These are phyloP conservation scores for Pyronema domesticum DNA, from an alignment of 495 filamentous ascomycete genomes.

Conservation along the genomic window DNA sequence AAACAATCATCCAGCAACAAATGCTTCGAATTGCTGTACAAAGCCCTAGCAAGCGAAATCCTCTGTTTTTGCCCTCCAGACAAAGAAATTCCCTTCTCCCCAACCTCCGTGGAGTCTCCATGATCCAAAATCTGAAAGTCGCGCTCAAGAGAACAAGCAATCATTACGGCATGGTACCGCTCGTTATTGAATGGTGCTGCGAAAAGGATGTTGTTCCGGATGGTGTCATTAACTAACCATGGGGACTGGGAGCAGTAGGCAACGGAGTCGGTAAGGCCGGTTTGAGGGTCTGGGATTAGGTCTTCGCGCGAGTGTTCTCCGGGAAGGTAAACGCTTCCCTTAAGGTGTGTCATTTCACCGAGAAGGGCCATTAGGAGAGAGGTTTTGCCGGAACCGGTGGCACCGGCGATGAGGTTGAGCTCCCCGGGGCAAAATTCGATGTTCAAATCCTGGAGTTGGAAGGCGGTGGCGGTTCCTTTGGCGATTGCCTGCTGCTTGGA, in stretches of 20 bases:
- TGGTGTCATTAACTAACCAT: conserved; percentile 91
- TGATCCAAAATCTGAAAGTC: conserved; percentile 83
- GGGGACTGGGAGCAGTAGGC: conserved; percentile 97
- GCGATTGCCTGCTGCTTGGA: conserved; percentile 41
- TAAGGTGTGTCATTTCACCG: conserved; percentile 83
- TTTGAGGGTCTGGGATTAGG: conserved; percentile 60
- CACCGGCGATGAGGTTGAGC: conserved; percentile 79
- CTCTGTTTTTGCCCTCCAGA: conserved; percentile 97
- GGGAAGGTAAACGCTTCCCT: conserved; percentile 66
- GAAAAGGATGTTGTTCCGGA: conserved; percentile 93
- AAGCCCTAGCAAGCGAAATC: conserved; percentile 80
- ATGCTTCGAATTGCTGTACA: conserved; percentile 84
- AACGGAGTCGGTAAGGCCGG: conserved; percentile 73
- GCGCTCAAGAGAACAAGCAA: conserved; percentile 81
- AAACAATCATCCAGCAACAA: conserved; percentile 88
- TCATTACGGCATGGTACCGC: conserved; percentile 72
- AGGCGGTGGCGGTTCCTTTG: conserved; percentile 42
- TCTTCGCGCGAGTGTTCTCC: conserved; percentile 69
- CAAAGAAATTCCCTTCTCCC: conserved; percentile 91
- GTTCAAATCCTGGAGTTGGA: conserved; percentile 67
- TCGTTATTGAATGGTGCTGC: conserved; percentile 64
- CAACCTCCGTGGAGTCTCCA: conserved; percentile 85
- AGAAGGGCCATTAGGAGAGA: conserved; percentile 90
- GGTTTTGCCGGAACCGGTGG: conserved; percentile 89
- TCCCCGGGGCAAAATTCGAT: conserved; percentile 58